Evolutionary conservation across 495 filamentous ascomycete species (phyloP).

Genomic region (Penicillium atrosanguineum): DNA sequence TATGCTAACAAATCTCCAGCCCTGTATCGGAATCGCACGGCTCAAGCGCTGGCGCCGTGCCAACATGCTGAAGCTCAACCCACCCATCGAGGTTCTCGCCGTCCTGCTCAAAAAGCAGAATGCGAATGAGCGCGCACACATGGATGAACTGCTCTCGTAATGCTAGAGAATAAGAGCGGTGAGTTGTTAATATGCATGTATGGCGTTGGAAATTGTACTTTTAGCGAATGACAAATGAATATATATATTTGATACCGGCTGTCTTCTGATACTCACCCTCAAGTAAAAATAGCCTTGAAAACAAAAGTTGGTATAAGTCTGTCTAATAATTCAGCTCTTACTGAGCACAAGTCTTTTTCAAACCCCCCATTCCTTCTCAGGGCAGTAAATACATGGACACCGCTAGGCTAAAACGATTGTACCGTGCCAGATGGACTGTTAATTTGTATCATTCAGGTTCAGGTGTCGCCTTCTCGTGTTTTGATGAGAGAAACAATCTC

Average conservation of each 20-base stretch:
- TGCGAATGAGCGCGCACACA: conserved; percentile 60
- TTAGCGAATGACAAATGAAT: neutral
- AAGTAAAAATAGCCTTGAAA: no score
- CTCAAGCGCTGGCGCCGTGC: conserved; percentile 87
- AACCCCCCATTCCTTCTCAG: no score
- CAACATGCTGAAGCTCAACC: conserved; percentile 70
- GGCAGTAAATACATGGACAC: no score
- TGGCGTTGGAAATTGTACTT: neutral
- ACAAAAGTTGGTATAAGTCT: no score
- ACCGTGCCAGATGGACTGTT: no score
- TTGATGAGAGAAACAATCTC: no score
- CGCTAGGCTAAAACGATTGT: no score
- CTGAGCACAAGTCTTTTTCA: no score
- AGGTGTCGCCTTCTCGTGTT: no score
- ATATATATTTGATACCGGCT: neutral
- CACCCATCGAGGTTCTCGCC: conserved; percentile 88
- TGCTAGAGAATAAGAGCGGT: neutral
- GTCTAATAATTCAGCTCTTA: no score
- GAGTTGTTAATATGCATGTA: neutral
- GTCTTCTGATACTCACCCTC: neutral
- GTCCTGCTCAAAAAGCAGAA: conserved; percentile 70
- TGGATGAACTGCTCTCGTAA: conserved; percentile 73
- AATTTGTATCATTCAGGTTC: no score
- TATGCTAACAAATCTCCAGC: conserved; percentile 49
- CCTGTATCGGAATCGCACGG: conserved; percentile 81